A percentile compares a stretch with the other conserved stretches of the same genome.
Conservation (phyloP, 257 asterid genomes). For the Petrea volubilis region DNA sequence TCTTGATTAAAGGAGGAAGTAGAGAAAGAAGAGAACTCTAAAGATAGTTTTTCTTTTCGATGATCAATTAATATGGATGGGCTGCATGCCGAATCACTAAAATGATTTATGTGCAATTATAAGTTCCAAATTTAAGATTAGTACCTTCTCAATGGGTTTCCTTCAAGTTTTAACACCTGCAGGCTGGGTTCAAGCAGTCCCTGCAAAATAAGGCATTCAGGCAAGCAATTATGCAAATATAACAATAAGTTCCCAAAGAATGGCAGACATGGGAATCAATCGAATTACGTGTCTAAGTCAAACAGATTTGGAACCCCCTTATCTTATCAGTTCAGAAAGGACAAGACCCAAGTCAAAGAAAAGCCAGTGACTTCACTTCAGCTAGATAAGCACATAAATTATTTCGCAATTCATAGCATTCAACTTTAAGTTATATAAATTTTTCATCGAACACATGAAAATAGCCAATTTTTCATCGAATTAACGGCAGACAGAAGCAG, state of each 20-base stretch:
- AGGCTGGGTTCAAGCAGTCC: slow-evolving; percentile 85
- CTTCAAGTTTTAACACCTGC: slow-evolving; percentile 83
- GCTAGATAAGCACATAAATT: slow-evolving; percentile 1
- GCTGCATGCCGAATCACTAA: neutral
- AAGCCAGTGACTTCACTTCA: neutral
- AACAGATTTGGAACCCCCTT: neutral
- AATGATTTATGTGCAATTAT: neutral
- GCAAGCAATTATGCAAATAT: slow-evolving; percentile 6
- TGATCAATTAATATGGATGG: neutral
- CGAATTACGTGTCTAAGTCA: neutral
- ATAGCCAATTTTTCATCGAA: slow-evolving; percentile 16
- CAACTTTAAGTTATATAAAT: neutral
- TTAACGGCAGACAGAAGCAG: slow-evolving; percentile 11
- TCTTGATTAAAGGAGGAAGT: neutral
- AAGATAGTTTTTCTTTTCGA: neutral
- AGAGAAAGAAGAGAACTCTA: neutral
- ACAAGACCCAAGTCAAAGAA: slow-evolving; percentile 1
- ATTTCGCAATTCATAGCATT: slow-evolving; percentile 5
- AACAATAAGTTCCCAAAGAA: neutral
- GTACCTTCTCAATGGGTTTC: slow-evolving; percentile 94
- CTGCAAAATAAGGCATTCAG: slow-evolving; percentile 43
- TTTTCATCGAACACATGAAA: slow-evolving; percentile 1
- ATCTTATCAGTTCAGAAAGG: slow-evolving; percentile 18
- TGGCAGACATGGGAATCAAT: slow-evolving; percentile 4
- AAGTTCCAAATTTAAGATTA: slow-evolving; percentile 5